Conservation (phyloP, 805 yeast species). For the Teunomyces funiuensis region DNA sequence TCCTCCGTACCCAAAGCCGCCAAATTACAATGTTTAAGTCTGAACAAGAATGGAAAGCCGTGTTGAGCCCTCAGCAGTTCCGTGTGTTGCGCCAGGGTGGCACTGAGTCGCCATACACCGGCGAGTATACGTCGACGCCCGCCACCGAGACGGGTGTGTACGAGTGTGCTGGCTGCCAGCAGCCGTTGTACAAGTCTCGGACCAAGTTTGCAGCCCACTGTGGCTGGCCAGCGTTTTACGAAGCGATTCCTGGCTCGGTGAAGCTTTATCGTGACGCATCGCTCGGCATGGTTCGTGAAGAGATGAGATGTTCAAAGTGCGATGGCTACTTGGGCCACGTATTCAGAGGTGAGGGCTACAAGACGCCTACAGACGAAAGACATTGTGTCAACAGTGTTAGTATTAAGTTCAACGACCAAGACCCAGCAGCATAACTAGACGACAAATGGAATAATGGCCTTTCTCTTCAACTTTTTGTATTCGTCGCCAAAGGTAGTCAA, state of each 20-base stretch:
- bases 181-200: slow-evolving; percentile 74
- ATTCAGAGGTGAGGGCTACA: slow-evolving; percentile 89
- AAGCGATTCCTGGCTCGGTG: slow-evolving; percentile 82
- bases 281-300: slow-evolving; percentile 81
- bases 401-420: slow-evolving; percentile 54
- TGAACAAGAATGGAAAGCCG: slow-evolving; percentile 77
- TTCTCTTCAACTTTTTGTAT: slow-evolving; percentile 76
- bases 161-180: slow-evolving; percentile 80
- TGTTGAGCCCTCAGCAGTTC: slow-evolving; percentile 73
- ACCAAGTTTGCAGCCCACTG: slow-evolving; percentile 89
- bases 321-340: slow-evolving; percentile 97
- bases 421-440: slow-evolving; percentile 32
- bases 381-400: slow-evolving; percentile 92
- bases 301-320: slow-evolving; percentile 84
- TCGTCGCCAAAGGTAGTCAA: slow-evolving; percentile 68
- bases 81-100: slow-evolving; percentile 72
- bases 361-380: slow-evolving; percentile 84
- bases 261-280: slow-evolving; percentile 57
- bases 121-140: slow-evolving; percentile 56
- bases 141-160: slow-evolving; percentile 62
- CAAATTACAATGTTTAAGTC: slow-evolving; percentile 26
- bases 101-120: slow-evolving; percentile 67
- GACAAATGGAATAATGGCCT: slow-evolving; percentile 72
- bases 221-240: slow-evolving; percentile 98
- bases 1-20: background rate